phyloP scores from a whole-genome alignment of 257 asterid species.

The Jacaranda copaia region DNA sequence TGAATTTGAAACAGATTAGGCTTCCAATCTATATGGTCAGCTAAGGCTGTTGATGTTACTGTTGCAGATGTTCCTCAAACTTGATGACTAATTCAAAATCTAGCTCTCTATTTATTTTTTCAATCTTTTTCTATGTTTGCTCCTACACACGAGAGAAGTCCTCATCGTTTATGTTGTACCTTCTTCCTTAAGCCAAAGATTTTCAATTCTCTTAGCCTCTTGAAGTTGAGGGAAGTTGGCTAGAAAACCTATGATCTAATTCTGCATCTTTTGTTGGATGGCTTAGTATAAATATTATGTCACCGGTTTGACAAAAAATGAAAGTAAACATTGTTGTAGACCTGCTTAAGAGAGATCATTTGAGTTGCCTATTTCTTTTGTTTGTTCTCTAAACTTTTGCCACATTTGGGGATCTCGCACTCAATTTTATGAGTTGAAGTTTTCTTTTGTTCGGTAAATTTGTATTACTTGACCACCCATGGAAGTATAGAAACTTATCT shows the following conservation, averaged over 20 bases:
- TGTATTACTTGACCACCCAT: slow-evolving; percentile 21
- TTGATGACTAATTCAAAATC: not conserved
- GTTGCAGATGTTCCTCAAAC: slow-evolving; percentile 6
- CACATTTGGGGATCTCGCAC: slow-evolving; percentile 12
- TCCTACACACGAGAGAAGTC: not conserved
- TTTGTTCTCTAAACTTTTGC: not conserved
- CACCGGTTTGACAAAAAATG: slow-evolving; percentile 17
- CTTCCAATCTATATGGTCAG: slow-evolving; percentile 12
- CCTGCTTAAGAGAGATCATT: slow-evolving; percentile 16
- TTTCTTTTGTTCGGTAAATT: slow-evolving; percentile 21
- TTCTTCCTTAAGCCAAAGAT: not conserved
- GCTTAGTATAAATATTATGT: slow-evolving; percentile 13
- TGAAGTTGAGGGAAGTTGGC: slow-evolving; percentile 19
- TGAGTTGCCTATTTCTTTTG: slow-evolving; percentile 11
- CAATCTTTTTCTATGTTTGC: not conserved
- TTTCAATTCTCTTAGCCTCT: not conserved
- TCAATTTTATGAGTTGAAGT: slow-evolving; percentile 24
- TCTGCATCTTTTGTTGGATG: slow-evolving; percentile 9
- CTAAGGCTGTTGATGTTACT: slow-evolving; percentile 23
- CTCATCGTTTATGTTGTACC: slow-evolving; percentile 3
- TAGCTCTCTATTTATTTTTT: not conserved
- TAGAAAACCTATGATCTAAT: slow-evolving; percentile 16
- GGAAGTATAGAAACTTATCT: slow-evolving; percentile 12
- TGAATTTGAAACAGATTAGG: slow-evolving; percentile 15
- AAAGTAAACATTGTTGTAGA: slow-evolving; percentile 22